phyloP scores from a whole-genome alignment of 148 eudicot genomes.

The Rhododendron ferrugineum region DNA sequence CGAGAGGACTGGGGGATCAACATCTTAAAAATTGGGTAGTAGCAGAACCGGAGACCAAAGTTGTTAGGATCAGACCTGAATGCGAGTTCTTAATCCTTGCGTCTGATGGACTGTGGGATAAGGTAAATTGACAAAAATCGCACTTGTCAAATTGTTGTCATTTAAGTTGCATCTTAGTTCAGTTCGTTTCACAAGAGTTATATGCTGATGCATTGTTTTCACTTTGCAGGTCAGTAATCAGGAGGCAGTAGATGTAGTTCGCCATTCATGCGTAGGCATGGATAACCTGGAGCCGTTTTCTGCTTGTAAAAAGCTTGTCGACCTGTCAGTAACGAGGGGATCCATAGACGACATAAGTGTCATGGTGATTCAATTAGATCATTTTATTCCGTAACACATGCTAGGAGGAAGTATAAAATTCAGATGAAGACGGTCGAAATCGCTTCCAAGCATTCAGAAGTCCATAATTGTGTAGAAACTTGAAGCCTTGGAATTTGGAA shows the following conservation, averaged over 20 bases:
- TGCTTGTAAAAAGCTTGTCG: conserved; percentile 54
- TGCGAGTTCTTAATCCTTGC: conserved; percentile 59
- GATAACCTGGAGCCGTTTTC: conserved; percentile 21
- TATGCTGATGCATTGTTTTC: not conserved
- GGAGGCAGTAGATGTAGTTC: conserved; percentile 56
- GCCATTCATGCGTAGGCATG: conserved; percentile 20
- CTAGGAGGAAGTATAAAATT: not conserved
- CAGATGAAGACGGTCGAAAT: not conserved
- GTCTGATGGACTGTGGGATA: conserved; percentile 68
- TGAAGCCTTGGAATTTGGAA: not conserved
- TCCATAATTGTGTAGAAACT: not conserved
- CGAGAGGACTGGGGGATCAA: conserved; percentile 55
- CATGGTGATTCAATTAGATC: conserved; percentile 40
- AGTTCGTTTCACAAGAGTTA: not conserved
- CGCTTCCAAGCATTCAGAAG: not conserved
- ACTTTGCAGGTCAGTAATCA: conserved; percentile 48
- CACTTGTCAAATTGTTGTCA: not conserved
- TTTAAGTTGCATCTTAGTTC: not conserved
- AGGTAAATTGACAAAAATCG: conserved; percentile 22
- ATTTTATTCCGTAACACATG: conserved; percentile 15
- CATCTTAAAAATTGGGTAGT: conserved; percentile 57
- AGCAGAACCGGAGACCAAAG: conserved; percentile 52
- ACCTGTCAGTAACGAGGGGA: conserved; percentile 44
- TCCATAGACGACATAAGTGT: conserved; percentile 54
- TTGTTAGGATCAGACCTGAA: conserved; percentile 27